Base-by-base conservation (phyloP, 2,329 filamentous ascomycete genomes). In the Seiridium unicorne region DNA sequence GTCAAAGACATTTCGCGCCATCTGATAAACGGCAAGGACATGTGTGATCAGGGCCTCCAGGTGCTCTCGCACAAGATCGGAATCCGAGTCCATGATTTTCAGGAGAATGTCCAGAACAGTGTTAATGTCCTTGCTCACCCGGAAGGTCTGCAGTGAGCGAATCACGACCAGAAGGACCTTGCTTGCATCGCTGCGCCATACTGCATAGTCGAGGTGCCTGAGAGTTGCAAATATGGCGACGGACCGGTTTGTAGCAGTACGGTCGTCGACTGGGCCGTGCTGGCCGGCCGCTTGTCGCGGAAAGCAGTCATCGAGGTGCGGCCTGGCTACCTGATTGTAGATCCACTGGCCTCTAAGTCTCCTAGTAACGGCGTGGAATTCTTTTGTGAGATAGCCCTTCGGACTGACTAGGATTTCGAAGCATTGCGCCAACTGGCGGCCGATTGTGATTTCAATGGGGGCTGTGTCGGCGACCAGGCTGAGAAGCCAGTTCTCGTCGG, bases 131-230 rank as follows among this genome's bases (percentile, higher is more conserved):
- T 73, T 68, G 4, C 76, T 76, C 10, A 72, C 62, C 3, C 74
- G 72, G 7, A 78, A 72, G 18, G 73, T 80, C 58, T 76, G 76
- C 5, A 84, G 72, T 0, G 78, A 75, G 0, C 77, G 76, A 38
- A 87, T 79, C 5, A 81, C 75, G 13, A 85, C 73, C 7, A 81
- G 78, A 3, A 84, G 71, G 5, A 86, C 74, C 38, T 72, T 69
- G 3, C 74, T 74, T 1, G 77, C 71, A 54, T 87, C 83, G 13
- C 80, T 77, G 48, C 84, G 77, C 68, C 84, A 87, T 18, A 84
- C 77, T 2, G 75, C 68, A 57, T 80, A 84, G 18, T 71, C 72
- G 60, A 85, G 77, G 66, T 84, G 77, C 61, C 76, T 79, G 6
- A 84, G 72, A 51, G 83, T 74, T 0, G 79, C 72, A 4, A 87